A percentile compares a stretch with the other conserved stretches of the same genome.
Conservation (phyloP, 345 rosid species). For the Eucalyptus brandiana region DNA sequence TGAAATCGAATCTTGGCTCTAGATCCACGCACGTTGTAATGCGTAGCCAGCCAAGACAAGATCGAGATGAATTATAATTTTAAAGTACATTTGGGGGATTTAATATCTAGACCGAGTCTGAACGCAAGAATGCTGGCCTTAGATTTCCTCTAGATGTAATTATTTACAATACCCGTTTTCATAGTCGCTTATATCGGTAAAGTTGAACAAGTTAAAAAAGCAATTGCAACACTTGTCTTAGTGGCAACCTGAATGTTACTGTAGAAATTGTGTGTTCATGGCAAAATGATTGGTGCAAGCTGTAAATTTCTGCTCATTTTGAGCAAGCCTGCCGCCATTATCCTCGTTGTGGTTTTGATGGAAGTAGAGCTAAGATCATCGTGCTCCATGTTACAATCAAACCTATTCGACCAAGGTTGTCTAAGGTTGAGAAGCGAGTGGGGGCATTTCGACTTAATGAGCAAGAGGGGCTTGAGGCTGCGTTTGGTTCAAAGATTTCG, state of each 20-base stretch:
- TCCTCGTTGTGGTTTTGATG: neutral
- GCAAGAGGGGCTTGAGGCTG: neutral
- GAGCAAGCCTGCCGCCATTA: rapidly evolving
- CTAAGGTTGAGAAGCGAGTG: neutral
- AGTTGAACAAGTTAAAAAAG: neutral
- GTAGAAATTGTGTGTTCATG: rapidly evolving
- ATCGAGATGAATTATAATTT: neutral
- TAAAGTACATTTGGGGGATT: neutral
- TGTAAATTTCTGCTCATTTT: neutral
- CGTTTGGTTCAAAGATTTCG: too few relatives aligned
- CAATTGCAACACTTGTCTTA: neutral
- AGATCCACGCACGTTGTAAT: neutral
- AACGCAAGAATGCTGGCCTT: neutral
- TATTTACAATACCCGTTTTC: neutral
- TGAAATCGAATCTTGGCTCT: neutral
- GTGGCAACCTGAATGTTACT: neutral
- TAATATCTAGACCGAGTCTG: neutral
- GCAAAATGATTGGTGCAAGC: neutral
- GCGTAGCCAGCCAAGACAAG: neutral
- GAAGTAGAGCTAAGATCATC: neutral
- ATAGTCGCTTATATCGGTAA: neutral
- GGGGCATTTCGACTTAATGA: neutral
- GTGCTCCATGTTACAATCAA: neutral
- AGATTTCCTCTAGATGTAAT: neutral
- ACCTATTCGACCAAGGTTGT: neutral